These are phyloP conservation scores for Arabis hirsuta DNA, from an alignment of 345 rosid genomes.

Conservation along the genomic window DNA sequence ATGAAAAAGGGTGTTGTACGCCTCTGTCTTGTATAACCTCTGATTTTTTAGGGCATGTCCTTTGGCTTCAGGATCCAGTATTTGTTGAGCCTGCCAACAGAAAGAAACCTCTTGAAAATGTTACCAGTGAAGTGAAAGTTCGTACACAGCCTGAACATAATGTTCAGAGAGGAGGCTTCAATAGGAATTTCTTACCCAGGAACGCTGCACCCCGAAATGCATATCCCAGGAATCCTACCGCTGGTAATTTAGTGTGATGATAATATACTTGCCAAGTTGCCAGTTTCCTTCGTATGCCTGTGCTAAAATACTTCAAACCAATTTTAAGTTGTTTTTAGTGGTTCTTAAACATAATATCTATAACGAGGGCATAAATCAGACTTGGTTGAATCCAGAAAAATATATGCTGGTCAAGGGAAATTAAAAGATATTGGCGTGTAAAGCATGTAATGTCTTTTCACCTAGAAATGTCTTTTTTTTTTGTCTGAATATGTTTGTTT, in stretches of 20 bases:
- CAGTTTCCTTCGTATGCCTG: background rate
- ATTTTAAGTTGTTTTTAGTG: background rate
- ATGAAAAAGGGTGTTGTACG: background rate
- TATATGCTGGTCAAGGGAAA: background rate
- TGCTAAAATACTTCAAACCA: background rate
- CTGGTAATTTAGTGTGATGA: constrained; percentile 25
- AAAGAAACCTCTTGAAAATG: constrained; percentile 50
- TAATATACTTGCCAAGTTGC: background rate
- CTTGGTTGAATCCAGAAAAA: background rate
- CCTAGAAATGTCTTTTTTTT: constrained; percentile 4
- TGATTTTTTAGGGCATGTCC: constrained; percentile 26
- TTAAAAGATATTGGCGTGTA: background rate
- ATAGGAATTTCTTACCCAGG: constrained; percentile 47
- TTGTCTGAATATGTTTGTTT: constrained; percentile 16
- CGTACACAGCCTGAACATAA: constrained; percentile 48
- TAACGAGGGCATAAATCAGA: background rate
- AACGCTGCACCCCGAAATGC: constrained; percentile 32
- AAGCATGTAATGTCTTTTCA: background rate
- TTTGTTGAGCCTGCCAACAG: constrained; percentile 49
- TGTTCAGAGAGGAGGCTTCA: constrained; percentile 47
- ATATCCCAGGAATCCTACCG: constrained; percentile 11
- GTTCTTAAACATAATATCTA: background rate
- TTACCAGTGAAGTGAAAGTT: constrained; percentile 39
- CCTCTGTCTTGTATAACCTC: constrained; percentile 31
- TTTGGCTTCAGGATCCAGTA: constrained; percentile 52